These are phyloP conservation scores for Acanthamoeba castellanii DNA, from an alignment of 208 protist genomes.

Conservation along the genomic window DNA sequence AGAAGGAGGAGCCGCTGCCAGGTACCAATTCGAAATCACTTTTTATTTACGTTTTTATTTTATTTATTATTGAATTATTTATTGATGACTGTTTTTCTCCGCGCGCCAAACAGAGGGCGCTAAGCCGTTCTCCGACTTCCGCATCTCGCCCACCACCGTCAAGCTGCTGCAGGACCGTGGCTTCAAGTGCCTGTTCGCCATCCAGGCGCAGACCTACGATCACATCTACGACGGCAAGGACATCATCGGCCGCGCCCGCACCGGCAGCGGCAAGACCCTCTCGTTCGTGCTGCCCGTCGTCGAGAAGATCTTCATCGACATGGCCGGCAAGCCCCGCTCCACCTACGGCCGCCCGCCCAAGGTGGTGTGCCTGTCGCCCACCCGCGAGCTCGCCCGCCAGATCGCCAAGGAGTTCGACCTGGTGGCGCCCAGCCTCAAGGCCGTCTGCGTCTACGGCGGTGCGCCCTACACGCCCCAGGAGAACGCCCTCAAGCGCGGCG, in stretches of 20 bases:
- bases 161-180: background rate
- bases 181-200: conserved; percentile 66
- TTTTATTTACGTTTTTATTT: background rate
- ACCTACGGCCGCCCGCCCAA: background rate
- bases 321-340: background rate
- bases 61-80: background rate
- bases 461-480: conserved; percentile 70
- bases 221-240: conserved; percentile 78
- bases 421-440: background rate
- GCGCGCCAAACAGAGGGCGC: background rate
- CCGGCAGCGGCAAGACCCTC: conserved; percentile 86
- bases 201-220: conserved; percentile 39
- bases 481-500: conserved; percentile 38
- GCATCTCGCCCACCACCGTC: background rate
- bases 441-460: conserved; percentile 72
- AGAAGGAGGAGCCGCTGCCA: conserved; percentile 36
- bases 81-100: background rate
- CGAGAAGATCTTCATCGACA: conserved; percentile 62
- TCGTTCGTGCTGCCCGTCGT: conserved; percentile 83
- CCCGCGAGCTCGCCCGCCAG: conserved; percentile 87
- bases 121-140: conserved; percentile 4
- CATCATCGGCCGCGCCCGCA: conserved; percentile 80
- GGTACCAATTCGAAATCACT: background rate
- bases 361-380: conserved; percentile 86
- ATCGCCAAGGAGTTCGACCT: conserved; percentile 79